phyloP scores from a whole-genome alignment of 2,329 filamentous ascomycete species.

The Madurella mycetomatis region DNA sequence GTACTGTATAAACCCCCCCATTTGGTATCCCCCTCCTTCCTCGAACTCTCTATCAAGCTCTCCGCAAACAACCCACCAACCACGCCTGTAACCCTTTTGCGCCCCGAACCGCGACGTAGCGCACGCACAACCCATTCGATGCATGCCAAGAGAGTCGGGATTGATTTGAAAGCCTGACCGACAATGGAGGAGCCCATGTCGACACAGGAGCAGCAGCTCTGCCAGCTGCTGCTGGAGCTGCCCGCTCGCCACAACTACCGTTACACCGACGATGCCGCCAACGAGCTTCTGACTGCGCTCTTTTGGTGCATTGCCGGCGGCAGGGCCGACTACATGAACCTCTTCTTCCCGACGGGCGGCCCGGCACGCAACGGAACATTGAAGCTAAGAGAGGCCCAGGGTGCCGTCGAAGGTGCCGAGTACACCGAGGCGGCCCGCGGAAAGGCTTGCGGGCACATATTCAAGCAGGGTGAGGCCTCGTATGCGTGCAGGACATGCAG shows the following conservation, averaged over 20 bases:
- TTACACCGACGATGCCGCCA: constrained; percentile 67
- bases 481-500: constrained; percentile 94
- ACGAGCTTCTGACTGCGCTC: constrained; percentile 70
- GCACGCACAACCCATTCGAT: neutral
- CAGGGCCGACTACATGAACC: constrained; percentile 65
- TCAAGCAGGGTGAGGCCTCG: constrained; percentile 88
- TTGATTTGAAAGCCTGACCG: constrained; percentile 3
- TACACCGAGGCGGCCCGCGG: constrained; percentile 89
- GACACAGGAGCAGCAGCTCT: constrained; percentile 76
- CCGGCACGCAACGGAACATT: constrained; percentile 57
- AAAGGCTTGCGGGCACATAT: constrained; percentile 95
- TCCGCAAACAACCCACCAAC: too few species aligned
- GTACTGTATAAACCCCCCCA: neutral
- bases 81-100: too few species aligned
- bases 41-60: too few species aligned
- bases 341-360: constrained; percentile 77
- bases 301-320: constrained; percentile 83
- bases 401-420: constrained; percentile 88
- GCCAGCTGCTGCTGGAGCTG: constrained; percentile 73
- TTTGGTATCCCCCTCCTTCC: too few species aligned
- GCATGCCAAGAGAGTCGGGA: neutral
- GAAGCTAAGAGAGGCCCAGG: constrained; percentile 83
- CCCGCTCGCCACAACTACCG: constrained; percentile 69
- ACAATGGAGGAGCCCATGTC: constrained; percentile 53
- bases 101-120: neutral